Conservation (phyloP, 1,139 yeast species). For the Blastobotrys arbuscula region DNA sequence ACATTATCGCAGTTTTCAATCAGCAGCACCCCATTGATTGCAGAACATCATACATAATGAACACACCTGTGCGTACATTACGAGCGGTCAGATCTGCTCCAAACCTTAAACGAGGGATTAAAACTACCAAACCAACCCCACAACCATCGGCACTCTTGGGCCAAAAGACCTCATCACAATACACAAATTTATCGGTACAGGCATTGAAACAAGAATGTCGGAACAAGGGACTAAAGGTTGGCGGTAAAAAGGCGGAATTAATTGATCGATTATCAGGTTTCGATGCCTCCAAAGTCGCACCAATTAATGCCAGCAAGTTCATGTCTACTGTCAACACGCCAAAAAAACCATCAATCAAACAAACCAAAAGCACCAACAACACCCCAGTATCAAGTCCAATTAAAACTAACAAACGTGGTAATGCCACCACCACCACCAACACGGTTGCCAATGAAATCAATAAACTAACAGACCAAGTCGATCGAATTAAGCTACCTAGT, state of each 20-base stretch:
- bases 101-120: constrained; percentile 23
- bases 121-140: constrained; percentile 30
- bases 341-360: constrained; percentile 35
- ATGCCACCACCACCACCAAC: no score
- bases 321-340: constrained; percentile 13
- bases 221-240: constrained; percentile 48
- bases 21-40: no score
- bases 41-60: background rate
- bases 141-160: constrained; percentile 30
- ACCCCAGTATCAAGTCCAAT: background rate
- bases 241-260: constrained; percentile 52
- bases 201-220: constrained; percentile 50
- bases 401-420: background rate
- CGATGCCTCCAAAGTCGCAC: constrained; percentile 28
- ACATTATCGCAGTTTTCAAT: no score
- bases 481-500: constrained; percentile 11
- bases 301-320: constrained; percentile 5
- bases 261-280: constrained; percentile 42
- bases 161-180: constrained; percentile 27
- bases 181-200: constrained; percentile 41
- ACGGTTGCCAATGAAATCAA: constrained; percentile 2
- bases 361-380: background rate
- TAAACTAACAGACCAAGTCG: constrained; percentile 8
- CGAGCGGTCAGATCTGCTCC: constrained; percentile 20
- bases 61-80: constrained; percentile 10